Conservation (phyloP, 257 asterid genomes). For the Haberlea rhodopensis region DNA sequence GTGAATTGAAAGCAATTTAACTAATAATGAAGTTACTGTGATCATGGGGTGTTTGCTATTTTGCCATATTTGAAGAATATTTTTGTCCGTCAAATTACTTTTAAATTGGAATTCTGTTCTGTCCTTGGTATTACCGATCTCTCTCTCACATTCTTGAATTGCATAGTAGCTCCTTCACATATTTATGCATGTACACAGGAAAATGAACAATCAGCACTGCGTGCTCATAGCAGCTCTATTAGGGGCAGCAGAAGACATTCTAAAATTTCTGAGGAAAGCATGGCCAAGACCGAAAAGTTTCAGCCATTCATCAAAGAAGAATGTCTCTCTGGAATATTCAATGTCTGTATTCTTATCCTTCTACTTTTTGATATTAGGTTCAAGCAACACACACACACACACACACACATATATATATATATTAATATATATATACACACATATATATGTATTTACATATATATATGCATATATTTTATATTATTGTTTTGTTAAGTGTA, state of each 20-base stretch:
- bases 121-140: neutral
- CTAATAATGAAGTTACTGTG: neutral
- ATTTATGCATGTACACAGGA: slow-evolving; percentile 43
- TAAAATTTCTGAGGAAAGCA: slow-evolving; percentile 46
- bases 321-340: slow-evolving; percentile 60
- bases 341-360: slow-evolving; percentile 42
- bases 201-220: slow-evolving; percentile 73
- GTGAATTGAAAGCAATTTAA: neutral
- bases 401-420: too few species aligned
- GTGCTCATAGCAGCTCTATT: slow-evolving; percentile 60
- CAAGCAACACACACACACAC: neutral
- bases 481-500: slow-evolving; percentile 17
- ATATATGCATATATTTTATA: too few species aligned
- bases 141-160: slow-evolving; percentile 7
- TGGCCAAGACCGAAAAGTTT: slow-evolving; percentile 38
- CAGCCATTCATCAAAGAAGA: slow-evolving; percentile 86
- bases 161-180: slow-evolving; percentile 19
- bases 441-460: too few species aligned
- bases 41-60: neutral
- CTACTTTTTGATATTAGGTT: slow-evolving; percentile 16
- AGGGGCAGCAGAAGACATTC: slow-evolving; percentile 41
- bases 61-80: neutral
- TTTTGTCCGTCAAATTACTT: slow-evolving; percentile 2
- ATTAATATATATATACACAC: too few species aligned
- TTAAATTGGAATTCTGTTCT: slow-evolving; percentile 5